Base-by-base conservation (phyloP, 2,329 filamentous ascomycete species). In the Aspergillus pseudoterreus region DNA sequence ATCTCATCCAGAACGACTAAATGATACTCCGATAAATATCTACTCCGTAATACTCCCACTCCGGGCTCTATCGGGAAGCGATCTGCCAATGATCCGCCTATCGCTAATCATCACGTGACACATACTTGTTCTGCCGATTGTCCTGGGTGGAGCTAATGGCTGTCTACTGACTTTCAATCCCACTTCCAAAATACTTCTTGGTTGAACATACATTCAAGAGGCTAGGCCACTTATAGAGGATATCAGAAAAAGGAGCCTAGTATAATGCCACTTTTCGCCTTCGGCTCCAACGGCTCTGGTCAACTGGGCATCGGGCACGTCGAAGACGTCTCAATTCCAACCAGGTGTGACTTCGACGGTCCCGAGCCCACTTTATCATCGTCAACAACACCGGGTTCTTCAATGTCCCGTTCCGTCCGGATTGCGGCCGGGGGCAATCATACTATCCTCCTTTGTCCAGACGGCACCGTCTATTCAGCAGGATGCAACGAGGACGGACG, bases 371-470 rank as follows among this genome's bases (percentile, higher is more conserved):
- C 2, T 22, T 43, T 24, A 65, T 71, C 33, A 59, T 63, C 24
- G 66, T 73, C 12, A 63, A 67, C 22, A 56, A 68, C 14, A 66
- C 68, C 67, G 39, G 67, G 79, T 9, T 73, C 74, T 17, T n/a
- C 52, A 36, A 27, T 77, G 41, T 44, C 50, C 11, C 46, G 56
- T 6, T 56, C 70, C n/a, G 42, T 49, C 12, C 60, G 65, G 12
- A 75, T 86, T 22, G 72, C 66, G 42, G 78, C 89, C 6, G 92
- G 92, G 4, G 92, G 92, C 1, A 96, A 96, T 64, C 92, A 96
- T 69, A 95, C 90, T 0, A 72, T 96, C 4, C 67, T 95, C 9
- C 75, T 91, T 10, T 82, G 80, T n/a, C 64, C 75, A 4, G 66
- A 75, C 22, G 85, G 86, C 0, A 60, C 72, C 1, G 73, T 92